These are phyloP conservation scores for Canavalia ensiformis DNA, from an alignment of 306 rosid species.

Conservation along the genomic window DNA sequence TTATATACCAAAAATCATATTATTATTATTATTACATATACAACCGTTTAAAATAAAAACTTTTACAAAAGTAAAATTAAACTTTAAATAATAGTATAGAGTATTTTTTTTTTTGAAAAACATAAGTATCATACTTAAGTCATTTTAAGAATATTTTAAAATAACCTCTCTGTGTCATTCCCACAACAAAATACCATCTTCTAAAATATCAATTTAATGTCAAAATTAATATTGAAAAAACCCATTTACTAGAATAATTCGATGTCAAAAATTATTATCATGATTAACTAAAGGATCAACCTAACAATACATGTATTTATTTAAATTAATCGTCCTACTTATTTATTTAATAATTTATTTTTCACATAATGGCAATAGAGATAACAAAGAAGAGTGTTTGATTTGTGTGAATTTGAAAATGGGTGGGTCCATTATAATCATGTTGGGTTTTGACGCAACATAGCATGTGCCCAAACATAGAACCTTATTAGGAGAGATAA, in stretches of 20 bases:
- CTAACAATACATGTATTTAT: background rate
- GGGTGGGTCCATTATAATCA: conserved; percentile 26
- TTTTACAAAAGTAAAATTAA: too few relatives aligned
- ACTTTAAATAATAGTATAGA: too few relatives aligned
- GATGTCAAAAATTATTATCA: background rate
- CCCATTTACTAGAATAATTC: too few relatives aligned
- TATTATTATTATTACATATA: too few relatives aligned
- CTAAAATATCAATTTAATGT: background rate
- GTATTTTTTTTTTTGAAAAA: background rate
- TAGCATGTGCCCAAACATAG: conserved; percentile 32
- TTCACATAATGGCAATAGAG: background rate
- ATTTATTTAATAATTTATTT: too few relatives aligned
- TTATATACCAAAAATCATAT: too few relatives aligned
- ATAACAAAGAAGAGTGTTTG: background rate
- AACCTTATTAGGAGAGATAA: conserved; percentile 1
- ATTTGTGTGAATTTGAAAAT: conserved; percentile 10
- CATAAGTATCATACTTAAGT: background rate
- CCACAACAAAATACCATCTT: background rate
- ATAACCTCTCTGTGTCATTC: background rate
- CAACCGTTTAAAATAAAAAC: too few relatives aligned
- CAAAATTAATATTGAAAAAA: background rate
- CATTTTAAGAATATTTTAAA: background rate
- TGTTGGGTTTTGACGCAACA: conserved; percentile 36
- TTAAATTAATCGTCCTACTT: background rate
- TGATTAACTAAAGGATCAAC: background rate